Evolutionary conservation across 176 grass and related monocot genomes (phyloP).

Genomic region (Thalia dealbata): DNA sequence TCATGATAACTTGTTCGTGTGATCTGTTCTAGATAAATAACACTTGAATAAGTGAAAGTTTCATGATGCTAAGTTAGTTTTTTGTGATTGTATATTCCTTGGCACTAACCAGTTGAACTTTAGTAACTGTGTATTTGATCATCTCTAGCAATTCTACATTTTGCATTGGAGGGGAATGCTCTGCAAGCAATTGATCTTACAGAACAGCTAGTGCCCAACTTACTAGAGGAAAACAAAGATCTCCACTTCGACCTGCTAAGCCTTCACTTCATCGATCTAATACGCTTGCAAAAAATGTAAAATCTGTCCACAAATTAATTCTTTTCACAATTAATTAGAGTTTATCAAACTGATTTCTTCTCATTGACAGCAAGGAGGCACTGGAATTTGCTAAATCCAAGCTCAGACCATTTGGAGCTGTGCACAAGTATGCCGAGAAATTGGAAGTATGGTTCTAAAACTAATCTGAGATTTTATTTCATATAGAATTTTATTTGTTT

Average conservation of each 20-base stretch:
- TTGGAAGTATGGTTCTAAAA: slow-evolving; percentile 54
- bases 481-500: not conserved
- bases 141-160: slow-evolving; percentile 68
- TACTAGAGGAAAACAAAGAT: slow-evolving; percentile 74
- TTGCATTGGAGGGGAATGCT: slow-evolving; percentile 61
- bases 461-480: slow-evolving; percentile 7
- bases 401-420: slow-evolving; percentile 57
- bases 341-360: slow-evolving; percentile 8
- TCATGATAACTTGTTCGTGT: not conserved
- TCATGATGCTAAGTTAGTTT: not conserved
- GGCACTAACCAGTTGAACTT: not conserved
- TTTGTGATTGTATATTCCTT: not conserved
- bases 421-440: slow-evolving; percentile 74
- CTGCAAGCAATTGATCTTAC: slow-evolving; percentile 86
- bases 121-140: slow-evolving; percentile 12
- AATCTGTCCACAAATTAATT: slow-evolving; percentile 18
- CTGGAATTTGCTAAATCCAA: slow-evolving; percentile 88
- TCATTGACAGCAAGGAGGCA: slow-evolving; percentile 66
- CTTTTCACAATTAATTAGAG: not conserved
- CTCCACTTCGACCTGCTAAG: slow-evolving; percentile 88
- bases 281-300: slow-evolving; percentile 62
- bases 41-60: not conserved
- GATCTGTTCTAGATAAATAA: not conserved
- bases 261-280: slow-evolving; percentile 87
- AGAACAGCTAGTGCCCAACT: slow-evolving; percentile 69